Base-by-base conservation (phyloP, 768 basidiomycete genomes). In the Termitomyces heimii region DNA sequence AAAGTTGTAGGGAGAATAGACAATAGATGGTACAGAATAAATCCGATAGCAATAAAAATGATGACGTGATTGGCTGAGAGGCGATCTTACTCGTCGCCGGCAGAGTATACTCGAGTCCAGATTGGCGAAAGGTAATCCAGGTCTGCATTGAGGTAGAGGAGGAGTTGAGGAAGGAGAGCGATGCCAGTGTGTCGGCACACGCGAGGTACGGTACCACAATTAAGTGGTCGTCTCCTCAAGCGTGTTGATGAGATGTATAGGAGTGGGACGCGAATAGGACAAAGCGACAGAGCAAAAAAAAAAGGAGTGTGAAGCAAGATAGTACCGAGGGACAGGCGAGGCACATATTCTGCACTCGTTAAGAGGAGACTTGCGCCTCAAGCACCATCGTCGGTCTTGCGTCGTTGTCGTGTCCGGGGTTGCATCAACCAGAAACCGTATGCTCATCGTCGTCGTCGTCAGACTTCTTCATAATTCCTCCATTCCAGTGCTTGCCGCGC, bases 161-260 rank as follows among this genome's bases (percentile, higher is more conserved):
- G 52, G 50, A 52, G 56, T 60, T 61, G 57, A 63, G 66, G 63
- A 60, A 63, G 67, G 71, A 66, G 60, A 62, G 73, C 72, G 80
- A 80, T 69, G 83, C 86, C 86, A 68, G 77, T 86, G 89, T 88
- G 68, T 90, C 73, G 87, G 87, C 85, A 76, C 74, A 78, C 77
- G 77, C 83, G 84, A 86, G 81, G 80, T 79, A 84, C 85, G 83
- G 76, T 83, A 86, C 87, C 86, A 81, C 88, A 89, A 65, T 70
- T 56, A 89, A 89, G 87, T 82, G 87, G 85, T 88, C 86, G 85
- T 86, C 85, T 80, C 81, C 80, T 82, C 82, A 70, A 83, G 81
- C 79, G 70, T 69, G 70, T 67, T 65, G 71, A 80, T 75, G 84
- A 81, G 75, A 68, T 72, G 82, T 73, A 66, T 67, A 62, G 75